A percentile compares a stretch with the other conserved stretches of the same genome.
phyloP scores from a whole-genome alignment of 2,329 filamentous ascomycete species.

The Hysterium pulicare region DNA sequence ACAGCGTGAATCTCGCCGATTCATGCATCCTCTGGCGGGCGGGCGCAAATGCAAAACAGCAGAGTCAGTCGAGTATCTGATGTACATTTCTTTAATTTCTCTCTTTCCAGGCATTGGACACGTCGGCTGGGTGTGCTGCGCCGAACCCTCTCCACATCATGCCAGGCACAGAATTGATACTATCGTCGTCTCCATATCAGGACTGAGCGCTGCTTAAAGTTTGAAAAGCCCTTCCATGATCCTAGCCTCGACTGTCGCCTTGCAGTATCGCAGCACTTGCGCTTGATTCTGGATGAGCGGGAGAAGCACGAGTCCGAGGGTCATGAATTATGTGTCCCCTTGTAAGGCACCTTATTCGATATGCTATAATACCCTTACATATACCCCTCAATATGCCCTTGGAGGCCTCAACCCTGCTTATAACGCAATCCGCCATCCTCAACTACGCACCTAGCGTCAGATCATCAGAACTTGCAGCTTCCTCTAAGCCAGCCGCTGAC shows the following conservation, averaged over 20 bases:
- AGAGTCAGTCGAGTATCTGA: too few relatives aligned
- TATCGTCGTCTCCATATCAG: too few relatives aligned
- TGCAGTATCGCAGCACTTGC: too few relatives aligned
- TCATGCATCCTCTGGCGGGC: neutral
- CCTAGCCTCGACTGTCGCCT: too few relatives aligned
- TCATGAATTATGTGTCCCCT: too few relatives aligned
- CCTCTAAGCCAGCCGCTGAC: neutral
- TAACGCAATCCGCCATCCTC: conserved; percentile 18
- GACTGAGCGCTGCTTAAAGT: too few relatives aligned
- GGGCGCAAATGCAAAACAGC: too few relatives aligned
- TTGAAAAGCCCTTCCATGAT: too few relatives aligned
- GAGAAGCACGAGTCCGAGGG: too few relatives aligned
- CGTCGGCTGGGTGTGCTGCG: conserved; percentile 9
- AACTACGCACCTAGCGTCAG: conserved; percentile 15
- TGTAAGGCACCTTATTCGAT: neutral
- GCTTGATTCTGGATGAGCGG: too few relatives aligned
- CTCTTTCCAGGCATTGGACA: conserved; percentile 7
- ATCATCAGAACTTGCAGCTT: conserved; percentile 9
- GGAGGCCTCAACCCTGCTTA: conserved; percentile 17
- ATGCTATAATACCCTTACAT: conserved; percentile 27
- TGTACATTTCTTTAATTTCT: conserved; percentile 13
- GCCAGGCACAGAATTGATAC: conserved; percentile 16
- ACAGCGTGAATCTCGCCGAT: neutral
- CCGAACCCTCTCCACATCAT: conserved; percentile 13
- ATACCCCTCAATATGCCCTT: conserved; percentile 22